Base-by-base conservation (phyloP, 371 early-diverging fungal genomes). In the Rhizopus delemar region DNA sequence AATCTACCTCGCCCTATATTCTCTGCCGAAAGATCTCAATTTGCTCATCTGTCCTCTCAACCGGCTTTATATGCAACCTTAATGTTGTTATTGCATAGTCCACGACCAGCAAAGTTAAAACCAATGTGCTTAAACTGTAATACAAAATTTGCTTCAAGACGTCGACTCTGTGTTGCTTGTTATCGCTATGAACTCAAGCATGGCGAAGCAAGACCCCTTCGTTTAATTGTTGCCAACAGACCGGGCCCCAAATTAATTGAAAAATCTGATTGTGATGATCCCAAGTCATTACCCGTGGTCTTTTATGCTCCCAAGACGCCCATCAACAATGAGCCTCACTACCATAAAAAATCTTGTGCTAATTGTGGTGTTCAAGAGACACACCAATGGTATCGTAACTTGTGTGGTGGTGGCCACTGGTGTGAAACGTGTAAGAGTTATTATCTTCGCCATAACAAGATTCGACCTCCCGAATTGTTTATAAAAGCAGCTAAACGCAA, bases 381-480 rank as follows among this genome's bases (percentile, higher is more conserved):
- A 0, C 79, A 79, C 57, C 79, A 79, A 62, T 79, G 79, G 76
- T 79, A 75, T 41, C 70, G 76, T 7, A 79, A 79, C 53, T 43
- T 75, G 5, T 74, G 76, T 51, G 79, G 79, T 33, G 38, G 61
- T 28, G 79, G 79, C 1, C 72, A 79, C 52, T 79, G 79, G 79
- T 79, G 79, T 50, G 76, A 79, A 41, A 79, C 76, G 2, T 79
- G 79, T 43, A 79, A 75, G 58, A 75, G 74, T 32, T 79, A 79
- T 51, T 75, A 74, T 38, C 46, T 79, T 12, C 68, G 79, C 36
- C 72, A 79, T 56, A 67, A 63, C 11, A 69, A 63, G 38, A 61
- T 79, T 0, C 63, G 79, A 22, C 79, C 79, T 7, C 66, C 74
- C 8, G 71, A 75, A 49, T 29, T 79, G 1, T 75, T 75, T 65